Percentiles rank a stretch among this genome's conserved stretches.
Conservation (phyloP, 2,329 filamentous ascomycete species). For the Emmonsia crescens region DNA sequence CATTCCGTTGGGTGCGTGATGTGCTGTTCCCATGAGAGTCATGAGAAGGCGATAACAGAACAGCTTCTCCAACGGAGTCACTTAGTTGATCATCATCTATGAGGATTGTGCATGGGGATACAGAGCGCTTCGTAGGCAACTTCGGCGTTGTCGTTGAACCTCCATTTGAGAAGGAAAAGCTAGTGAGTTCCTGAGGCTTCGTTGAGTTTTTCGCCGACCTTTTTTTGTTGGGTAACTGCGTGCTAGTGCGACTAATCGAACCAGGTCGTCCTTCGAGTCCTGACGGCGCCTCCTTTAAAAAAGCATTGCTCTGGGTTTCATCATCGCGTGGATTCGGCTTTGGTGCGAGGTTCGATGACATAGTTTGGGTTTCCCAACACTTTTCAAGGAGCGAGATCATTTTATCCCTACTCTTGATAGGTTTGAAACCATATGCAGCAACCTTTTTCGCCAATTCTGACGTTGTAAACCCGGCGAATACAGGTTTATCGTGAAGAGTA, state of each 20-base stretch:
- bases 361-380: conserved; percentile 56
- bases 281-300: background rate
- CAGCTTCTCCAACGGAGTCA: background rate
- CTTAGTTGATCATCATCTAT: background rate
- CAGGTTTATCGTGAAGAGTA: conserved; percentile 31
- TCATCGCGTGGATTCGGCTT: conserved; percentile 5
- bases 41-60: background rate
- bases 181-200: background rate
- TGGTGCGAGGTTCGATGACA: conserved; percentile 7
- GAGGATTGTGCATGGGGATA: background rate
- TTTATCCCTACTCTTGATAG: conserved; percentile 53
- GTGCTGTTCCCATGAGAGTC: background rate
- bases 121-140: background rate
- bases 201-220: background rate
- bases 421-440: conserved; percentile 59
- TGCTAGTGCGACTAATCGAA: background rate
- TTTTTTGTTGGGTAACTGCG: background rate
- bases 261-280: background rate
- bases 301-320: conserved; percentile 5
- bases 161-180: background rate
- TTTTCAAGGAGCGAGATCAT: conserved; percentile 61
- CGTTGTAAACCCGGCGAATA: conserved; percentile 53
- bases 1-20: background rate
- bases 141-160: background rate
- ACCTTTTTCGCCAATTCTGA: conserved; percentile 53